Evolutionary conservation across 192 early-diverging fungal genomes (phyloP).

Genomic region (Backusella luteola): DNA sequence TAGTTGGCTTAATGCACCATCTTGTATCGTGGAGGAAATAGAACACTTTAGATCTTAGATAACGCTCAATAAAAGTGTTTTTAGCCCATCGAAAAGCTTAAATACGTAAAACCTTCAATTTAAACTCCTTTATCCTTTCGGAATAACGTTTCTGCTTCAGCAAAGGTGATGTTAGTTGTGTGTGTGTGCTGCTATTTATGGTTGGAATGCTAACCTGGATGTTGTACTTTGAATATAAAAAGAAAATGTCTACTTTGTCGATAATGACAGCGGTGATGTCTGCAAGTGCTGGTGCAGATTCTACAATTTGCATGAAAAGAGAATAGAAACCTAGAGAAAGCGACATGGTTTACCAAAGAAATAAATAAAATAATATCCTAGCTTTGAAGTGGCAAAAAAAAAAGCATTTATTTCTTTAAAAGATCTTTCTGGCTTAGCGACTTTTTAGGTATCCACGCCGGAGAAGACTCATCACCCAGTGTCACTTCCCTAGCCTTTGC

Average conservation of each 20-base stretch:
- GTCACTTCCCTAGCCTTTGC: background rate
- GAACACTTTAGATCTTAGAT: background rate
- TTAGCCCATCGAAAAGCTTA: background rate
- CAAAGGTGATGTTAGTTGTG: background rate
- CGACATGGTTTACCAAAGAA: no score
- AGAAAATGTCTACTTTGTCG: no score
- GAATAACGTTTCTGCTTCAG: background rate
- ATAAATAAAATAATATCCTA: no score
- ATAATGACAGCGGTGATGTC: background rate
- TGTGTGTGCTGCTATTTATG: no score
- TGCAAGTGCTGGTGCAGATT: background rate
- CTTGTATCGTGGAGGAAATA: no score
- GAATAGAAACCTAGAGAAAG: background rate
- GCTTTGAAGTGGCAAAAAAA: background rate
- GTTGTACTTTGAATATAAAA: no score
- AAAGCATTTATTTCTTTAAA: background rate
- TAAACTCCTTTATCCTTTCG: background rate
- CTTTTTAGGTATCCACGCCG: slow-evolving; percentile 18
- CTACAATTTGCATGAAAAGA: background rate
- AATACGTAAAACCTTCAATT: background rate
- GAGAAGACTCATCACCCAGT: slow-evolving; percentile 1
- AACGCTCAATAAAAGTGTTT: background rate
- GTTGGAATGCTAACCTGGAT: no score
- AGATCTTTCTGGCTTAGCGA: slow-evolving; percentile 7
- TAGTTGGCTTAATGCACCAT: background rate